Percentiles rank a stretch among this genome's conserved stretches.
These are phyloP conservation scores for Ophiostoma montium DNA, from an alignment of 2,329 filamentous ascomycete species.

Conservation along the genomic window DNA sequence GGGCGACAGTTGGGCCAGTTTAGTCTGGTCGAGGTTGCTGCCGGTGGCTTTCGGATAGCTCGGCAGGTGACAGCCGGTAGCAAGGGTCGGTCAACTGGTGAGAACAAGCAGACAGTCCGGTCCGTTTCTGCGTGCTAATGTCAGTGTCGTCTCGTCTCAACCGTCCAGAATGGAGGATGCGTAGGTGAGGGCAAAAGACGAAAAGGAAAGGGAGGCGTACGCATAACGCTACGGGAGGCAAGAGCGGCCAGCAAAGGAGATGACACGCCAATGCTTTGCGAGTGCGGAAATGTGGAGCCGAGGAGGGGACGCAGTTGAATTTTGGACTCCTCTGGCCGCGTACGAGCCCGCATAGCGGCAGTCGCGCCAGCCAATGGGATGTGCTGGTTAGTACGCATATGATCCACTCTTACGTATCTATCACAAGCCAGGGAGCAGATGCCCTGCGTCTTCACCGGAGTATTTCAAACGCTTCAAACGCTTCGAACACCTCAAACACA, in stretches of 20 bases:
- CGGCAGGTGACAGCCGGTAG: background rate
- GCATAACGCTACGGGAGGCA: background rate
- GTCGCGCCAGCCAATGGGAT: conserved; percentile 8
- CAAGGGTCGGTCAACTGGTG: background rate
- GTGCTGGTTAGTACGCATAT: conserved; percentile 6
- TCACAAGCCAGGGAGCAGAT: too few relatives aligned
- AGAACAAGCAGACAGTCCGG: background rate
- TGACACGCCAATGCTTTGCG: conserved; percentile 4
- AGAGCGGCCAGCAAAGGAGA: conserved; percentile 1
- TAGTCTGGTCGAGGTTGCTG: background rate
- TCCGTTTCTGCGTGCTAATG: background rate
- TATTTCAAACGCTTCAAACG: too few relatives aligned
- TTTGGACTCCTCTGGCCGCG: too few relatives aligned
- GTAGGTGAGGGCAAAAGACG: background rate
- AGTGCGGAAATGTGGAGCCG: conserved; percentile 3
- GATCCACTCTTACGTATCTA: too few relatives aligned
- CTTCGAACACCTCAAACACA: too few relatives aligned
- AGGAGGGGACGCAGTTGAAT: too few relatives aligned
- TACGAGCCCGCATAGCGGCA: conserved; percentile 1
- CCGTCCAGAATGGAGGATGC: background rate
- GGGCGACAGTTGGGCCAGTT: background rate
- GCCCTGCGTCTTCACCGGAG: too few relatives aligned
- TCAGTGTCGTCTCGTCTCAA: background rate
- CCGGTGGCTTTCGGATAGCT: conserved; percentile 2
- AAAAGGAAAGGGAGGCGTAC: background rate